A percentile compares a stretch with the other conserved stretches of the same genome.
These are phyloP conservation scores for Pyrenochaeta sp. DNA, from an alignment of 2,329 filamentous ascomycete genomes.

Conservation along the genomic window DNA sequence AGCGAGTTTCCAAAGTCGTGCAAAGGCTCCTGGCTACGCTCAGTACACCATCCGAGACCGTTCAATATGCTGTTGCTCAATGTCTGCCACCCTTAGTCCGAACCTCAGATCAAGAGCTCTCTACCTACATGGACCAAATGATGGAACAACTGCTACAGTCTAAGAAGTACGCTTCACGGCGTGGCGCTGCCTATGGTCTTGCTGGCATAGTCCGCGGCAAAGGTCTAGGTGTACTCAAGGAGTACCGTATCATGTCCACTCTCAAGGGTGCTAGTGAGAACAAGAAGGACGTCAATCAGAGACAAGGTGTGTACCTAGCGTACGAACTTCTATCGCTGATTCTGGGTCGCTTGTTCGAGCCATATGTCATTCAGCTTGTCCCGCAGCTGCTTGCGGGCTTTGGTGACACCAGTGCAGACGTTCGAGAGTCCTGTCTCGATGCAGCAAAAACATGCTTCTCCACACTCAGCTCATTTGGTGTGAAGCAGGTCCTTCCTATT, in stretches of 20 bases:
- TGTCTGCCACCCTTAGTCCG: conserved; percentile 91
- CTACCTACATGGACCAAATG: conserved; percentile 81
- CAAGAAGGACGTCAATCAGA: conserved; percentile 88
- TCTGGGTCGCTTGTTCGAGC: conserved; percentile 89
- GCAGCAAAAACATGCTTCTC: conserved; percentile 95
- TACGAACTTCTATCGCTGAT: conserved; percentile 90
- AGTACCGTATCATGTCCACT: conserved; percentile 84
- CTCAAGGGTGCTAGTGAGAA: conserved; percentile 88
- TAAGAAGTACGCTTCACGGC: conserved; percentile 90
- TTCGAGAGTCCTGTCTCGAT: conserved; percentile 90
- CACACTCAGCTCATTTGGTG: conserved; percentile 91
- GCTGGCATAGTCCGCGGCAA: conserved; percentile 90
- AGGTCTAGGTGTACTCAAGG: conserved; percentile 80
- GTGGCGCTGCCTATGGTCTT: conserved; percentile 93
- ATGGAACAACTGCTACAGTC: conserved; percentile 83
- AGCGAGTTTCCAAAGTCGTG: conserved; percentile 86
- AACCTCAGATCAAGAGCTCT: conserved; percentile 78
- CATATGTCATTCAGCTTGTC: conserved; percentile 94
- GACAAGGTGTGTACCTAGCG: conserved; percentile 87
- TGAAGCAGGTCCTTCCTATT: conserved; percentile 92
- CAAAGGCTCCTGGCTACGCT: conserved; percentile 85
- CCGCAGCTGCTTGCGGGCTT: conserved; percentile 90
- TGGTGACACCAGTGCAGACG: conserved; percentile 85
- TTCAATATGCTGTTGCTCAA: conserved; percentile 95
- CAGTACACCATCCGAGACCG: conserved; percentile 93